Conservation (phyloP, 176 grass and related monocot genomes). For the Stipa capillata region DNA sequence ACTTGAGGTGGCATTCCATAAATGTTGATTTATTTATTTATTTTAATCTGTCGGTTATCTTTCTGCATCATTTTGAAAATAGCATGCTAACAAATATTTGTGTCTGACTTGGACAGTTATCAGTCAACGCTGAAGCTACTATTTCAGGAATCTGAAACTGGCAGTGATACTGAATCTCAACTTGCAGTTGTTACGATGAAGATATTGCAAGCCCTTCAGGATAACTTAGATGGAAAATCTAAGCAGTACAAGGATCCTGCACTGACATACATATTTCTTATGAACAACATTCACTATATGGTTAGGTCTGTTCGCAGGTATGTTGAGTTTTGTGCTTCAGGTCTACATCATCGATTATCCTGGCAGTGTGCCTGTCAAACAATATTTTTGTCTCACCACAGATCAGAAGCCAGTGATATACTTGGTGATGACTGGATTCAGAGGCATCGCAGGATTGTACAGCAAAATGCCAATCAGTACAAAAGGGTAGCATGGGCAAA, state of each 20-base stretch:
- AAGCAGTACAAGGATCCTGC: constrained; percentile 82
- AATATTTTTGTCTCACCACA: constrained; percentile 22
- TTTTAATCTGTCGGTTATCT: constrained; percentile 6
- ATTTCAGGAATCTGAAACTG: constrained; percentile 62
- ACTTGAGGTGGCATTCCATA: neutral
- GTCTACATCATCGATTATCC: neutral
- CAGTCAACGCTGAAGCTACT: constrained; percentile 59
- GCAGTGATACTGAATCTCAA: constrained; percentile 50
- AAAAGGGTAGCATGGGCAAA: constrained; percentile 78
- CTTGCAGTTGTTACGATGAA: constrained; percentile 50
- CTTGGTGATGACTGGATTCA: constrained; percentile 86
- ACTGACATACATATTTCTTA: constrained; percentile 76
- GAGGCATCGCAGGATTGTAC: constrained; percentile 66
- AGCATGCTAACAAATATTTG: constrained; percentile 10
- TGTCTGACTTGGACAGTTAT: constrained; percentile 46
- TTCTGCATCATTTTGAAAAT: neutral
- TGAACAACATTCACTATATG: constrained; percentile 90
- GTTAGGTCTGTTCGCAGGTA: constrained; percentile 76
- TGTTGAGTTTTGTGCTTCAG: constrained; percentile 1
- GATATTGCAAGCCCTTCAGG: constrained; percentile 84
- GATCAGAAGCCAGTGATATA: constrained; percentile 90
- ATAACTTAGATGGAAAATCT: constrained; percentile 74
- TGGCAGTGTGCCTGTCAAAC: neutral
- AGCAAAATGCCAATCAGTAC: constrained; percentile 86
- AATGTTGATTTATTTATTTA: neutral